These are phyloP conservation scores for Rhizopus sp. DNA, from an alignment of 371 early-diverging fungal genomes.

Conservation along the genomic window DNA sequence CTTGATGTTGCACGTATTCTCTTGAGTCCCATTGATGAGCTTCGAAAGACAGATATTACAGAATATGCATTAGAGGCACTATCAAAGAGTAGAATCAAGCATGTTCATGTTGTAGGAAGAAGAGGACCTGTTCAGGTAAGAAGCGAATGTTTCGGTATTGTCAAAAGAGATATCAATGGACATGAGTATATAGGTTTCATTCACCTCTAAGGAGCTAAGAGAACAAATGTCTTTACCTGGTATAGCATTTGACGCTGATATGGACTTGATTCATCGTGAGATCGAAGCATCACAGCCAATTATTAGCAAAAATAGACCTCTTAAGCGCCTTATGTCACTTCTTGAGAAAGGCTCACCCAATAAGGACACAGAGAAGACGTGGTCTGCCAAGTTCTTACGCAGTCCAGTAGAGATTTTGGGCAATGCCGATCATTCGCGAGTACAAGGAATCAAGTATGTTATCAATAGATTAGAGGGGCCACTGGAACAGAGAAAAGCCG, in stretches of 20 bases:
- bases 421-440: conserved; percentile 17
- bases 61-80: conserved; percentile 75
- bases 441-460: conserved; percentile 60
- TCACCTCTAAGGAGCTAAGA: conserved; percentile 94
- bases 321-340: conserved; percentile 78
- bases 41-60: conserved; percentile 88
- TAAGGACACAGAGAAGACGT: conserved; percentile 52
- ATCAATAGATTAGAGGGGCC: conserved; percentile 72
- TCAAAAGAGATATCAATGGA: neutral
- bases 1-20: conserved; percentile 93
- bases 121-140: conserved; percentile 91
- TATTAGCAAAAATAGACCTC: conserved; percentile 61
- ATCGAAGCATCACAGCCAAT: conserved; percentile 29
- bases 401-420: conserved; percentile 67
- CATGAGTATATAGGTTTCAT: conserved; percentile 61
- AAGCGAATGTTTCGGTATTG: neutral
- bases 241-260: conserved; percentile 63
- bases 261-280: conserved; percentile 51
- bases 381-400: conserved; percentile 73
- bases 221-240: conserved; percentile 84
- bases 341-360: conserved; percentile 63
- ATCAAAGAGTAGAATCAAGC: conserved; percentile 66
- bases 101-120: conserved; percentile 88
- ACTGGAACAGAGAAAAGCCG: conserved; percentile 48
- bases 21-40: conserved; percentile 70